Base-by-base conservation (phyloP, 2,329 filamentous ascomycete genomes). In the Pestalotiopsis sp. region DNA sequence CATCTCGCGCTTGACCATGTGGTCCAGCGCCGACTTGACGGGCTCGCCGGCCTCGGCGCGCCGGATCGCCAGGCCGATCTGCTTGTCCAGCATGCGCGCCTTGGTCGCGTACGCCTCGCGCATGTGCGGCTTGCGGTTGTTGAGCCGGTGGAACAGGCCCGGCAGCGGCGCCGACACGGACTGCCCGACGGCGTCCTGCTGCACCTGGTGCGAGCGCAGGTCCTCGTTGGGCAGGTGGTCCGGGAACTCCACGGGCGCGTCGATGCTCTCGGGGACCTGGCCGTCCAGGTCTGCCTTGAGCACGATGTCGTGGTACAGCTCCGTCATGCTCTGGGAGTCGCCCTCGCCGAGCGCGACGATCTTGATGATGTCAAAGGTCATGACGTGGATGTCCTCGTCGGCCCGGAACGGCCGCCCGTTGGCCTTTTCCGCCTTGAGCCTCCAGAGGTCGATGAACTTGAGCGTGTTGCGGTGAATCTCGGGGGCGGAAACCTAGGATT, bases 291-390 rank as follows among this genome's bases (percentile, higher is more conserved):
- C 52, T 31, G 38, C 57, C 20, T 66, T 45, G 14, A 56, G 64
- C 7, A 70, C 63, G 12, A 66, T 20, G 13, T 71, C 63, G 7
- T 27, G 36, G 59, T 71, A 68, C 39, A 64, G 49, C 57, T 66
- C 69, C 14, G 66, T 70, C 69, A 68, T 64, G 66, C 70, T 71
- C 49, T 65, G 64, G 31, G 59, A 60, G 45, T 65, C 64, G 27
- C 66, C 68, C 52, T 70, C 68, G 4, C 76, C 77, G 66, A 81
- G 77, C 0, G 79, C 74, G 7, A 75, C 76, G 13, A 73, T 75
- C 41, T 75, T 74, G 39, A 81, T 79, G 52, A 77, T 76, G 67
- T 81, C 79, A 4, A 80, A 73, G 1, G 77, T 73, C 4, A 74
- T 69, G 36, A 76, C 70, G 56, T 75, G 73, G 12, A 82, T 64